These are phyloP conservation scores for Tolypocladium album DNA, from an alignment of 2,329 filamentous ascomycete species.

Conservation along the genomic window DNA sequence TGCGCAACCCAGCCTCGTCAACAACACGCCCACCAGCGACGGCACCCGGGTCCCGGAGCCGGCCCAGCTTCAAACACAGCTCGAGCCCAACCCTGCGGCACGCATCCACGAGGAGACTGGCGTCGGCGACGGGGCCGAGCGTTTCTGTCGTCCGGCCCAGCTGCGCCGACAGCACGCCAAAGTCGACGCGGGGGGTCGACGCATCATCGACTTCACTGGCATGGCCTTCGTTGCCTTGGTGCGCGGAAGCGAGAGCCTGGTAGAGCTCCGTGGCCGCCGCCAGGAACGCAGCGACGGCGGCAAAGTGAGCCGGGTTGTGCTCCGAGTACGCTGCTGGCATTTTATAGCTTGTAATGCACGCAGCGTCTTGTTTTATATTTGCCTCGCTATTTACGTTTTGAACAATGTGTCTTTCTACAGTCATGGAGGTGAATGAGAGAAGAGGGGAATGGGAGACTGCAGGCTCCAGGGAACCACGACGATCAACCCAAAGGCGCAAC, in stretches of 20 bases:
- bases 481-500: too few relatives aligned
- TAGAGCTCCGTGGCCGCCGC: constrained; percentile 6
- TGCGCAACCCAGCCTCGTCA: constrained; percentile 3
- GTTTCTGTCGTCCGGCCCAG: background rate
- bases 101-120: background rate
- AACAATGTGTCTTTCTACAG: background rate
- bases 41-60: background rate
- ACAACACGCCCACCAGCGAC: background rate
- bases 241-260: constrained; percentile 1
- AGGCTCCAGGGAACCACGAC: too few relatives aligned
- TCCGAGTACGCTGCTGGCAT: constrained; percentile 14
- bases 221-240: constrained; percentile 1
- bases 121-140: background rate
- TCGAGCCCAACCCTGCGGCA: constrained; percentile 15
- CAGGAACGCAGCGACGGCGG: constrained; percentile 10
- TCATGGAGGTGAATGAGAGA: background rate
- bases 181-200: background rate
- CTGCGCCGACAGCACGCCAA: background rate
- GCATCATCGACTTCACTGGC: background rate
- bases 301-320: background rate
- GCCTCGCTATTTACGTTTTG: background rate
- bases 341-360: constrained; percentile 20
- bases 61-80: constrained; percentile 11
- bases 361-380: constrained; percentile 4
- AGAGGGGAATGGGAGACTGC: background rate